Evolutionary conservation across 2,329 filamentous ascomycete species (phyloP).

Genomic region (Xylariales sp.): DNA sequence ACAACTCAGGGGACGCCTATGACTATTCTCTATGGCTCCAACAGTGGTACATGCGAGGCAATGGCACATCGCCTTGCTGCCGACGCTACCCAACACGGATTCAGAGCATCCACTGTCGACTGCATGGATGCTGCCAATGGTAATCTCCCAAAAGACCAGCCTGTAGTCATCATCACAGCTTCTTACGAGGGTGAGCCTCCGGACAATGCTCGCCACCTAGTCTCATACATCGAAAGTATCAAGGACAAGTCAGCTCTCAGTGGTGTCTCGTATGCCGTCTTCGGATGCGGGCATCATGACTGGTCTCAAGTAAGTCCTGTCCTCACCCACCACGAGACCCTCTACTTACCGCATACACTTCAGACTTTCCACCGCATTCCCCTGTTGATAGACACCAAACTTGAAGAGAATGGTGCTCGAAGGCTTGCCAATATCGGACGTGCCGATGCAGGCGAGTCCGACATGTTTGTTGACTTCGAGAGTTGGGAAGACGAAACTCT

Average conservation of each 20-base stretch:
- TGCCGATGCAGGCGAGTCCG: conserved; percentile 56
- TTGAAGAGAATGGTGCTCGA: conserved; percentile 44
- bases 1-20: conserved; percentile 32
- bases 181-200: conserved; percentile 55
- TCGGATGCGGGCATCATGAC: conserved; percentile 48
- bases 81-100: conserved; percentile 43
- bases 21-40: conserved; percentile 51
- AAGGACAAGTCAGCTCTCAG: conserved; percentile 32
- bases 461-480: conserved; percentile 66
- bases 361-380: conserved; percentile 43
- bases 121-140: conserved; percentile 46
- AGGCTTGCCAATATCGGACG: conserved; percentile 46
- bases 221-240: conserved; percentile 46
- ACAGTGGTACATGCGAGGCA: conserved; percentile 53
- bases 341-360: conserved; percentile 41
- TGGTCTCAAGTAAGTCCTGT: conserved; percentile 37
- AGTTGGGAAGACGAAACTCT: conserved; percentile 57
- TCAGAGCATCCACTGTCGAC: conserved; percentile 34
- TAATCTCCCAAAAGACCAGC: conserved; percentile 41
- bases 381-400: conserved; percentile 50
- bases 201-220: conserved; percentile 52
- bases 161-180: conserved; percentile 49
- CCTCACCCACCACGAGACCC: conserved; percentile 57
- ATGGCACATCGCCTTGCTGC: conserved; percentile 46
- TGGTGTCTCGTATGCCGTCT: conserved; percentile 49